Evolutionary conservation across 352 stramenopile genomes (phyloP).

Genomic region (Phytophthora fragariaefolia): DNA sequence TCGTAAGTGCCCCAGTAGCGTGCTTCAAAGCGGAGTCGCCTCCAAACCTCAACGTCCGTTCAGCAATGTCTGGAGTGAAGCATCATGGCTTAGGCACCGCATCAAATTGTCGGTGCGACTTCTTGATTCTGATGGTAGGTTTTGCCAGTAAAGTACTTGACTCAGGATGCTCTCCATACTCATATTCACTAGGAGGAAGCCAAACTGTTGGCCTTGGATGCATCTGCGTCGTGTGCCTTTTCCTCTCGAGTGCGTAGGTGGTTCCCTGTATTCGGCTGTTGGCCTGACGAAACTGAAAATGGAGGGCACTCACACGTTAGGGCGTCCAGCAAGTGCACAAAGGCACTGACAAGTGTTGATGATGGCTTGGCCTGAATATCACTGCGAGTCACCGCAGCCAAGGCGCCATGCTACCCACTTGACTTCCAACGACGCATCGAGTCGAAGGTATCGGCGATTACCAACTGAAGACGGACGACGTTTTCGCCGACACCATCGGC

Average conservation of each 20-base stretch:
- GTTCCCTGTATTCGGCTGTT: conserved; percentile 23
- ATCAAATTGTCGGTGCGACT: neutral
- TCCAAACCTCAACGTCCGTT: neutral
- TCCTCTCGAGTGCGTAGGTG: neutral
- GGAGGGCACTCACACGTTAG: conserved; percentile 20
- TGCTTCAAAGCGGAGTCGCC: neutral
- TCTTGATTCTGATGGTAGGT: neutral
- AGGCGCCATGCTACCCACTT: conserved; percentile 22
- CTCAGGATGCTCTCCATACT: conserved; percentile 26
- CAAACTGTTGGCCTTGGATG: conserved; percentile 11
- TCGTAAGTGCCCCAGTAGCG: neutral
- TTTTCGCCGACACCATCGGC: conserved; percentile 19
- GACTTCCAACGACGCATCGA: conserved; percentile 14
- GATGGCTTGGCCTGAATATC: conserved; percentile 15
- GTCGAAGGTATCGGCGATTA: neutral
- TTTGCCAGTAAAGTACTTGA: conserved; percentile 22
- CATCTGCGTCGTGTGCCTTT: conserved; percentile 4
- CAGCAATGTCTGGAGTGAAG: neutral
- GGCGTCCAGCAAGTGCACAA: conserved; percentile 11
- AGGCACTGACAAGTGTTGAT: conserved; percentile 16
- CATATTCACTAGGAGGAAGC: neutral
- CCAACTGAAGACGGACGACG: conserved; percentile 1
- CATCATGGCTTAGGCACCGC: neutral
- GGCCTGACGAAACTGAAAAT: conserved; percentile 29
- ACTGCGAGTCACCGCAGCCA: conserved; percentile 13